Base-by-base conservation (phyloP, 257 asterid genomes). In the Jasminum sambac region DNA sequence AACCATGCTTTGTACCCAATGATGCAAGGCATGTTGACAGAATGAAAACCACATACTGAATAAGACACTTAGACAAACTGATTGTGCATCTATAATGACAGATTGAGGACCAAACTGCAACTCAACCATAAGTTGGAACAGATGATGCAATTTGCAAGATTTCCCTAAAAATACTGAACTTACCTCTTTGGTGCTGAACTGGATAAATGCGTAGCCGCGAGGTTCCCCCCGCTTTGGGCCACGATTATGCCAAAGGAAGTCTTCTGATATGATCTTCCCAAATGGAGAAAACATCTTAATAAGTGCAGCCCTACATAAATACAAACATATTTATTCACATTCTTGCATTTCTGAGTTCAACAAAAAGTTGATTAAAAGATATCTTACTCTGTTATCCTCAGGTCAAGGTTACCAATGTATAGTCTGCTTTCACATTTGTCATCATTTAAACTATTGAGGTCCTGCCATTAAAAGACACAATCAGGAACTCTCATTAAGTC, bases 231-330 rank as follows among this genome's bases (percentile, higher is more conserved):
- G 96, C 79, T 82, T 88, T 6, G 95, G 96, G 67, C 98, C 98
- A 61, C 95, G 94, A 57, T 95, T 88, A 76, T 93, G 98, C 98
- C 98, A 93, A 67, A 93, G 76, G 78, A 87, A 93, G 81, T 93
- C 98, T 75, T 93, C 98, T 0, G 97, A 89, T 4, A 87, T 66
- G 36, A 87, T 85, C 69, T 90, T 83, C 63, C 98, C 97, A 75
- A 72, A 87, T 19, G 90, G 90, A 63, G 96, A 84, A 72, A 93
- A 93, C 95, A 93, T 88, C 86, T 90, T 90, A 36, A 90, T 90
- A 71, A 92, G 78, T 64, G 92, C 82, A 38, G 95, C 89, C 93
- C 98, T 92, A 86, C 26, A 71, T 69, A 42, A 63, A 57, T 39
- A 64, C 60, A 67, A 30, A 66, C 5, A 57, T 16, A 37, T 19